Percentiles rank a stretch among this genome's conserved stretches.
Conservation (phyloP, 1,139 yeast species). For the Geotrichum bryndzae region DNA sequence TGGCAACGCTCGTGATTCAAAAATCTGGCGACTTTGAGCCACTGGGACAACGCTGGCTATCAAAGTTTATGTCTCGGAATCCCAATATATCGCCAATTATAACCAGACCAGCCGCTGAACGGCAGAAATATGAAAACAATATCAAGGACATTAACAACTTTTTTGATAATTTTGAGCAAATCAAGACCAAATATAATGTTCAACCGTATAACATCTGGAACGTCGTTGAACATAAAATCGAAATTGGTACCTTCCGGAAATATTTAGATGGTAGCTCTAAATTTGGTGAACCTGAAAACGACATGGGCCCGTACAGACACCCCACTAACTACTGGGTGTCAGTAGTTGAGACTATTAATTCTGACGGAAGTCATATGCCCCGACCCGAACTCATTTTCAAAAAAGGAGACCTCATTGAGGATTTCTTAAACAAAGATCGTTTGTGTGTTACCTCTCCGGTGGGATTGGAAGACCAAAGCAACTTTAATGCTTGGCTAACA, state of each 20-base stretch:
- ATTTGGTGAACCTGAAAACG: neutral
- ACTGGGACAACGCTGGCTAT: neutral
- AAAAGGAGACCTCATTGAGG: neutral
- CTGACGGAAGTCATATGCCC: neutral
- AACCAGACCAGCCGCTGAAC: neutral
- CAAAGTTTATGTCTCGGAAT: neutral
- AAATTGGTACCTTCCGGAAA: neutral
- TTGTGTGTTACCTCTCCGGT: neutral
- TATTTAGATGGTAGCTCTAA: neutral
- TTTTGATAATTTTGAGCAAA: neutral
- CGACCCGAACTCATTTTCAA: neutral
- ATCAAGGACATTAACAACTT: neutral
- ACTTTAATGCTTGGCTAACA: neutral
- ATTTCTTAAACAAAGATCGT: neutral
- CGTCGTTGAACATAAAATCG: neutral
- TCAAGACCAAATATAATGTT: neutral
- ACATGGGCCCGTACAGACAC: neutral
- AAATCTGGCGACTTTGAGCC: neutral
- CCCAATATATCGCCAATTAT: neutral
- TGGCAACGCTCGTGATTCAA: neutral
- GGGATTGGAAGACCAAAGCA: neutral
- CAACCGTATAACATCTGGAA: neutral
- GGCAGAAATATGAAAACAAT: neutral
- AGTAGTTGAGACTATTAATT: neutral
- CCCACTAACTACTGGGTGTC: neutral